Evolutionary conservation across 2,329 filamentous ascomycete species (phyloP).

Genomic region (Diaporthe longicolla): DNA sequence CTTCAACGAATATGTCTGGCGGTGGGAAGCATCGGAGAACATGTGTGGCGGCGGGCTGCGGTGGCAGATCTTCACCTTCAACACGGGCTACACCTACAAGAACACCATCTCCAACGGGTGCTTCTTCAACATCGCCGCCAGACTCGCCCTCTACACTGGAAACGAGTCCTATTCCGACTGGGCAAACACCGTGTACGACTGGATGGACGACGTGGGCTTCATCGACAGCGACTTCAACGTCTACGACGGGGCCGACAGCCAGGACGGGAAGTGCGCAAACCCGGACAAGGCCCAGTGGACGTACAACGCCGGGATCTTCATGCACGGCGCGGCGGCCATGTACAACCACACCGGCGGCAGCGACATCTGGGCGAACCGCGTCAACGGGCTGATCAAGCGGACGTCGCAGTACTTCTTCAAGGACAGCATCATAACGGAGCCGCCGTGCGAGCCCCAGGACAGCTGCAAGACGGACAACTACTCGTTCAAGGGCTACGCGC

Average conservation of each 20-base stretch:
- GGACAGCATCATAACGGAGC: slow-evolving; percentile 74
- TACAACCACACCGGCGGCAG: slow-evolving; percentile 73
- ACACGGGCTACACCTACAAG: slow-evolving; percentile 83
- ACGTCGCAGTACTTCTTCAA: slow-evolving; percentile 62
- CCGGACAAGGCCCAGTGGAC: slow-evolving; percentile 75
- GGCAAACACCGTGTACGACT: slow-evolving; percentile 71
- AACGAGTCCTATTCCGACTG: slow-evolving; percentile 73
- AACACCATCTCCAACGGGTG: slow-evolving; percentile 73
- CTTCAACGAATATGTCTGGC: slow-evolving; percentile 71
- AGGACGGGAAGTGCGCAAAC: slow-evolving; percentile 67
- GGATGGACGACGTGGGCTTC: slow-evolving; percentile 65
- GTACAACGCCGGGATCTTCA: slow-evolving; percentile 74
- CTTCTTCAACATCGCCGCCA: slow-evolving; percentile 73
- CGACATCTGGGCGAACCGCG: slow-evolving; percentile 66
- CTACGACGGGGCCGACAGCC: slow-evolving; percentile 66
- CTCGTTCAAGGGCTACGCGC: slow-evolving; percentile 79
- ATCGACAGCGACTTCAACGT: slow-evolving; percentile 71
- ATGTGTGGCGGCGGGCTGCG: slow-evolving; percentile 78
- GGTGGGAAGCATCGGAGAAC: slow-evolving; percentile 70
- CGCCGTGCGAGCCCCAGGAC: slow-evolving; percentile 71
- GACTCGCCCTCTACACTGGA: slow-evolving; percentile 77
- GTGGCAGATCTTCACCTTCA: slow-evolving; percentile 84
- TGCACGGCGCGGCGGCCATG: slow-evolving; percentile 76
- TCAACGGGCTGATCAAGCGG: slow-evolving; percentile 68
- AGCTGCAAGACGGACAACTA: slow-evolving; percentile 79